Evolutionary conservation across 2,329 filamentous ascomycete species (phyloP), one percentile per base, ranked within the genome.

Genomic region (Aschersonia sp.): DNA sequence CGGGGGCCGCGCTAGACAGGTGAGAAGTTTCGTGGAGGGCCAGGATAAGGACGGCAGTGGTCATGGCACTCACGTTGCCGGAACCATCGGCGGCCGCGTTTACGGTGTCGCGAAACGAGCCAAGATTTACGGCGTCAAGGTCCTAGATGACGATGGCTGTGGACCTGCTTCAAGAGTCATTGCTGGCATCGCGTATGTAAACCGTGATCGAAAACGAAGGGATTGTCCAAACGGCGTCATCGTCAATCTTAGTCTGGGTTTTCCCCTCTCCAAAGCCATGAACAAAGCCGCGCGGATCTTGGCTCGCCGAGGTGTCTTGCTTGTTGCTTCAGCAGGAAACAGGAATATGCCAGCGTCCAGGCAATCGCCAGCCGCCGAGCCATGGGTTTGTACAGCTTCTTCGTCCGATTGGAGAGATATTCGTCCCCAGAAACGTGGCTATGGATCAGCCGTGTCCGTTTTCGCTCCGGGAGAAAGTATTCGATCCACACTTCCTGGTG

Each of bases 251-350:
- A 75, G 71, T 10, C 71, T 41, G 40, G 40, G 40, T n/a, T n/a
- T 7, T n/a, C 10, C 40, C 7, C 7, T 41, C 40, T 41, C 40
- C 4, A 49, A 61, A 3, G 58, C 72, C 10, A 55, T 76, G 52
- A 79, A 77, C 66, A 58, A 55, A 22, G 74, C 73, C 9, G 72
- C 75, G 7, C 63, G 63, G 31, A 62, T 60, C 47, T 64, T 74
- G 30, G 63, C 71, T 51, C 53, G 53, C 11, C 60, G 64, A 0
- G 73, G 73, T 10, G 62, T 76, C 49, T 73, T 75, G 54, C 62
- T 76, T 37, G 73, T 69, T 45, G 73, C 76, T 8, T 74, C 75
- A 2, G 75, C 74, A 14, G 76, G 75, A 42, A 79, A 78, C 56
- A 61, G 65, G 5, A 63, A 61, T 46, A 54, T 54, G 29, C 62